These are phyloP conservation scores for Leccinum disarticulatum DNA, from an alignment of 768 basidiomycete species.

Conservation along the genomic window DNA sequence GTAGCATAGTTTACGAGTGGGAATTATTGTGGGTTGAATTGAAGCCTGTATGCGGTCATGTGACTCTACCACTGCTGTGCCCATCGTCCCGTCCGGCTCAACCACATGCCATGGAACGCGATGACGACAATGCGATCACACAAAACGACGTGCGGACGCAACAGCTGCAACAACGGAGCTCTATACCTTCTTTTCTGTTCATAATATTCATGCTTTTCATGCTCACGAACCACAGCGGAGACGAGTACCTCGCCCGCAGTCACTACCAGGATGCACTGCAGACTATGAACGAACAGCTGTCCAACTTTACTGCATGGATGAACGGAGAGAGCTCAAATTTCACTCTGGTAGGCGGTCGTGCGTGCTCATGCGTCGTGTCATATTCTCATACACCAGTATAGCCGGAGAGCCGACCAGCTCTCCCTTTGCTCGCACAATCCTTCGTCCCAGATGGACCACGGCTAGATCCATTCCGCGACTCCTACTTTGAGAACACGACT, in stretches of 20 bases:
- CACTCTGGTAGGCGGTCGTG: conserved; percentile 49
- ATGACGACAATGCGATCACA: conserved; percentile 20
- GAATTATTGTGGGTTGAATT: neutral
- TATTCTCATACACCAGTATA: conserved; percentile 25
- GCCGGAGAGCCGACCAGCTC: conserved; percentile 46
- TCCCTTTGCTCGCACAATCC: conserved; percentile 47
- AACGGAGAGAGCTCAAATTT: conserved; percentile 68
- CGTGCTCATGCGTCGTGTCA: neutral
- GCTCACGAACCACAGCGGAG: conserved; percentile 72
- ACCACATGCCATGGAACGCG: conserved; percentile 30
- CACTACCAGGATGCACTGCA: conserved; percentile 67
- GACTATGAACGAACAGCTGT: conserved; percentile 55
- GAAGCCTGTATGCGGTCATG: neutral
- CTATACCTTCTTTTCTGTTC: conserved; percentile 73
- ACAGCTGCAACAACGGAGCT: conserved; percentile 50
- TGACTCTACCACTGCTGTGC: neutral
- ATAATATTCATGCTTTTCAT: conserved; percentile 73
- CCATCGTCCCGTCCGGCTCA: neutral
- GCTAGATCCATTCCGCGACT: conserved; percentile 46
- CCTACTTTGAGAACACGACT: conserved; percentile 76
- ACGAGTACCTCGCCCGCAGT: conserved; percentile 61
- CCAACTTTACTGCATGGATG: conserved; percentile 78
- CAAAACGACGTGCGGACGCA: conserved; percentile 12
- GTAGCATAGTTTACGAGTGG: neutral
- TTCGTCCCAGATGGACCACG: conserved; percentile 46